Evolutionary conservation across 345 rosid genomes (phyloP).

Genomic region (Gynandropsis gynandra): DNA sequence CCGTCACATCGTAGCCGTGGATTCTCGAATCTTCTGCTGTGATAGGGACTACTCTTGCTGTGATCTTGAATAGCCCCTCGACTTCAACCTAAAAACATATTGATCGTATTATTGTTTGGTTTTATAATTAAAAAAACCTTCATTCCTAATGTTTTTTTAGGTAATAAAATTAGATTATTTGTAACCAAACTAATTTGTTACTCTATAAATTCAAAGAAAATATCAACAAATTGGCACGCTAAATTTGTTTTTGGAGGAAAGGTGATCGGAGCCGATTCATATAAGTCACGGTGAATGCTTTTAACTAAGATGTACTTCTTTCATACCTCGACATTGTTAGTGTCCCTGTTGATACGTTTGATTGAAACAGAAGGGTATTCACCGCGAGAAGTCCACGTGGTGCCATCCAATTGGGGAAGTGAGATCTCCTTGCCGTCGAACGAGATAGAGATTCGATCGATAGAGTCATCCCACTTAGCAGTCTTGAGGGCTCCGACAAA

Average conservation of each 20-base stretch:
- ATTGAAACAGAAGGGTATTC: constrained; percentile 19
- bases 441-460: constrained; percentile 33
- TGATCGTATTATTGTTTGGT: neutral
- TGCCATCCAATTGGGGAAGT: constrained; percentile 26
- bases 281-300: too few relatives aligned
- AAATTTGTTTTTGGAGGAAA: too few relatives aligned
- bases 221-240: too few relatives aligned
- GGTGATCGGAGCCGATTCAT: too few relatives aligned
- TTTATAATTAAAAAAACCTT: too few relatives aligned
- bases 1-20: constrained; percentile 46
- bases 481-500: constrained; percentile 45
- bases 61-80: constrained; percentile 37
- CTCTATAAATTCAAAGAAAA: too few relatives aligned
- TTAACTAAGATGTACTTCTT: too few relatives aligned
- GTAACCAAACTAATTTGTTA: too few relatives aligned
- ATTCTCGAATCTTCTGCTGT: constrained; percentile 47
- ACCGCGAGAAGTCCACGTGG: constrained; percentile 33
- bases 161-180: too few relatives aligned
- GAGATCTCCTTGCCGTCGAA: constrained; percentile 32
- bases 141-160: too few relatives aligned
- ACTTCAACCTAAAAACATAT: constrained; percentile 24
- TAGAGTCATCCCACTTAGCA: constrained; percentile 46
- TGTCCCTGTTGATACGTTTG: constrained; percentile 31
- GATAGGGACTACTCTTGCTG: constrained; percentile 47
- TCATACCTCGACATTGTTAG: constrained; percentile 31